Evolutionary conservation across 2,329 filamentous ascomycete species (phyloP).

Genomic region (Ascochyta fabae): DNA sequence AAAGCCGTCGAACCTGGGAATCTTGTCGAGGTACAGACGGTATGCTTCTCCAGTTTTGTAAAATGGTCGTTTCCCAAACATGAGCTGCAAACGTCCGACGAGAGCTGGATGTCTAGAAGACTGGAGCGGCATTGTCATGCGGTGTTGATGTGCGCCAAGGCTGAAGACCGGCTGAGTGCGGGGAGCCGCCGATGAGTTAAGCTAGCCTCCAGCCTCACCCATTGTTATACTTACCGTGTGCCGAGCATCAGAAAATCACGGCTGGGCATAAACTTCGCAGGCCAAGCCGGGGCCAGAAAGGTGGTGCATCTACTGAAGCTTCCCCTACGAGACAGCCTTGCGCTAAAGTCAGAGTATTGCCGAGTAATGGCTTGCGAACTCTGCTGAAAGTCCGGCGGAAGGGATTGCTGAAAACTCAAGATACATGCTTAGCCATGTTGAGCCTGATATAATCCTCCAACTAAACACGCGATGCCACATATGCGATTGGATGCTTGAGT

Average conservation of each 20-base stretch:
- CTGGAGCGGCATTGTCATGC: background rate
- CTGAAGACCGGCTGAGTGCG: background rate
- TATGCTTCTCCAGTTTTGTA: background rate
- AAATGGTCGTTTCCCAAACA: background rate
- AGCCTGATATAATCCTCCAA: too few species aligned
- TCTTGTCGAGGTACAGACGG: background rate
- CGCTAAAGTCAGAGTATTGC: background rate
- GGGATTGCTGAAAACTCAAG: too few species aligned
- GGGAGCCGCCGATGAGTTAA: slow-evolving; percentile 5
- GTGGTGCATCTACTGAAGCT: background rate
- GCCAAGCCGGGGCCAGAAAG: background rate
- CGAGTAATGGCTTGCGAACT: background rate
- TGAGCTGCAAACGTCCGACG: background rate
- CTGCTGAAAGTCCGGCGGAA: background rate
- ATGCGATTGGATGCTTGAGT: background rate
- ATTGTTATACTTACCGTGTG: background rate
- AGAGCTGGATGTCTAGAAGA: background rate
- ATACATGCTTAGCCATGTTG: too few species aligned
- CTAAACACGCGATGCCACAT: too few species aligned
- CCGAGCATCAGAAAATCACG: background rate
- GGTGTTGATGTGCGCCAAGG: background rate
- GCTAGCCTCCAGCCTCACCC: slow-evolving; percentile 6
- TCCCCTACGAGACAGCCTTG: background rate
- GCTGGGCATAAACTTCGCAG: background rate
- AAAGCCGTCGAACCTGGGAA: background rate